Evolutionary conservation across 139 green algal genomes (phyloP), one percentile per base, ranked within the genome.

Genomic region (Choricystis sp.): DNA sequence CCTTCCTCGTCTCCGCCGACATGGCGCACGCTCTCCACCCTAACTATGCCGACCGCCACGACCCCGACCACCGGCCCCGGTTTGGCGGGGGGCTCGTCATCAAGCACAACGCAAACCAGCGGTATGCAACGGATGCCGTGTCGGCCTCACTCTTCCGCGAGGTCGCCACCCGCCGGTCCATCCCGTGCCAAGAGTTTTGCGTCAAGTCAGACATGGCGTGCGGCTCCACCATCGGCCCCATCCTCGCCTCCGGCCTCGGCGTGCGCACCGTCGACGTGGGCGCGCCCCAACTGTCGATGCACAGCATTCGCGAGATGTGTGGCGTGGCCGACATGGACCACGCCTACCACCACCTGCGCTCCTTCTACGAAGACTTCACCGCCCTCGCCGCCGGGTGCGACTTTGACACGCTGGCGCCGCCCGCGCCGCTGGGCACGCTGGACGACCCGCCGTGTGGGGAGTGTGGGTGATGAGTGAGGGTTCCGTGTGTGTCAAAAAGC

Each of bases 11-110:
- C 30, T 90, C 77, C 3, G 86, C 68, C 16, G 92, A 98, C 80
- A 97, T 98, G 91, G 92, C 89, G 9, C 92, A 98, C 70, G 87
- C 82, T 16, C 71, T 96, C 66, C 92, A 98, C 74, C 92, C 92
- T 49, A 96, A 95, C 79, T 77, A 70, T 68, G 57, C 74, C 0
- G 79, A 81, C 69, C 82, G 81, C 72, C 83, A 94, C 61, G 84
- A 95, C 62, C 61, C 76, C 0, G 77, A 86, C 27, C 81, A 89
- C 64, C 67, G 75, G 57, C 87, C 87, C 26, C 56, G 69, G 25
- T 86, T 94, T 60, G 77, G 88, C 60, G 68, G 76, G 31, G 91
- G 91, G 49, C 56, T 93, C 16, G 84, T 97, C 24, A 72, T 97
- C 26, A 97, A 98, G 76, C 85, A 95, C 80, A 97, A 97, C 74